Conservation (phyloP, 345 rosid genomes). For the Eucalyptus lansdowneana region DNA sequence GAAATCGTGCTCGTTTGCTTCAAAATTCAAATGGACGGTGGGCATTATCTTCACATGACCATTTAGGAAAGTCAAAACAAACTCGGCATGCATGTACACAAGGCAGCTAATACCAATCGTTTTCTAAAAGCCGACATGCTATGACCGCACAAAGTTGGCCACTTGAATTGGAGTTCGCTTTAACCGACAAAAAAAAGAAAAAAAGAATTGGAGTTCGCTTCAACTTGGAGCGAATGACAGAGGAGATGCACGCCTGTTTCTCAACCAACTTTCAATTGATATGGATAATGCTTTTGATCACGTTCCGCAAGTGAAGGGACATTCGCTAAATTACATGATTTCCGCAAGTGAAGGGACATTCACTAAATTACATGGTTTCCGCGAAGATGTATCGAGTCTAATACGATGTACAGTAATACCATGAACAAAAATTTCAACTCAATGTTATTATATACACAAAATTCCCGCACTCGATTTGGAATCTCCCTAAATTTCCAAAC, state of each 20-base stretch:
- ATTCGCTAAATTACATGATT: not conserved
- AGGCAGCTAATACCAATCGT: not conserved
- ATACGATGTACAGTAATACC: not conserved
- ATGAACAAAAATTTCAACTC: not conserved
- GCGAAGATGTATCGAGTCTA: not conserved
- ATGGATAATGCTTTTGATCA: not conserved
- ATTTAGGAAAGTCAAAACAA: not conserved
- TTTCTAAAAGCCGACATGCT: not conserved
- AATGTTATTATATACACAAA: not conserved
- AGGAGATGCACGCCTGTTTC: not conserved
- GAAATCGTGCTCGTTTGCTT: not conserved
- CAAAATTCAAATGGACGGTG: not conserved
- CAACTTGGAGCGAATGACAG: not conserved
- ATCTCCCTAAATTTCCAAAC: not conserved
- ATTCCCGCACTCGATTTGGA: not conserved
- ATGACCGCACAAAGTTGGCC: not conserved
- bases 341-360: not conserved
- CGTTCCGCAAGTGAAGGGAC: not conserved
- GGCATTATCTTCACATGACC: not conserved
- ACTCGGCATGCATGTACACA: not conserved
- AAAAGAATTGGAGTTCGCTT: not conserved
- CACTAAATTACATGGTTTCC: not conserved
- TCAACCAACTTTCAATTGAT: not conserved
- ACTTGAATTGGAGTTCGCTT: not conserved
- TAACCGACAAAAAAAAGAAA: not conserved